Conservation (phyloP, 306 rosid species). For the Vigna hirtella region DNA sequence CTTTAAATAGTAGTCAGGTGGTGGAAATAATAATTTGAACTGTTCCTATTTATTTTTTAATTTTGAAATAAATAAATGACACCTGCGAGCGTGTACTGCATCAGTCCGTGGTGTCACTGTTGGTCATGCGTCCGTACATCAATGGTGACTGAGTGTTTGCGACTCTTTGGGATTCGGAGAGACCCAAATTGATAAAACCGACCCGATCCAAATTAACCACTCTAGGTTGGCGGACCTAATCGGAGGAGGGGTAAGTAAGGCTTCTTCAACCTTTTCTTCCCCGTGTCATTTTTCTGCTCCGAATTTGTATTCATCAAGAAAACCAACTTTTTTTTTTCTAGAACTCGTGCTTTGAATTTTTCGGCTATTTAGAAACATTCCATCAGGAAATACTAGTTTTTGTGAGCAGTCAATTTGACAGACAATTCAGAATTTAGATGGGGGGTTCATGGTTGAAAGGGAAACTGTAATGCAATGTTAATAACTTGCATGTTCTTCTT, state of each 20-base stretch:
- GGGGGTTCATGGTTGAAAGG: neutral
- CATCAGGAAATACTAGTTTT: neutral
- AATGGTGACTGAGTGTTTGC: neutral
- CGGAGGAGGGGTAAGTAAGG: slow-evolving; percentile 1
- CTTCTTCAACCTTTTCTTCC: neutral
- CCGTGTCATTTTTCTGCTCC: neutral
- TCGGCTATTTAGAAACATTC: neutral
- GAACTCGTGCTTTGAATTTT: neutral
- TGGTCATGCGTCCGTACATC: neutral
- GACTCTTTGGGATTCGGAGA: neutral
- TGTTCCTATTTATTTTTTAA: neutral
- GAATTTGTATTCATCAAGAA: neutral
- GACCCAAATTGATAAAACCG: neutral
- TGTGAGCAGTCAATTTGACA: neutral
- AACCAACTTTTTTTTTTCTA: neutral
- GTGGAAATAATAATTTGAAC: too few relatives aligned
- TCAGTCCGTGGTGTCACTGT: neutral
- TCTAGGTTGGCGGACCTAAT: neutral
- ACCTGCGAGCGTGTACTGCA: neutral
- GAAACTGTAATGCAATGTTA: neutral
- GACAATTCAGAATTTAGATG: neutral
- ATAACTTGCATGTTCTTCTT: neutral
- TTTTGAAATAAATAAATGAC: neutral
- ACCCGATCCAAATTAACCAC: neutral
- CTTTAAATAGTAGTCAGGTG: too few relatives aligned